Evolutionary conservation across 257 asterid species (phyloP), one percentile per base, ranked within the genome.

Genomic region (Solanum sitiens): DNA sequence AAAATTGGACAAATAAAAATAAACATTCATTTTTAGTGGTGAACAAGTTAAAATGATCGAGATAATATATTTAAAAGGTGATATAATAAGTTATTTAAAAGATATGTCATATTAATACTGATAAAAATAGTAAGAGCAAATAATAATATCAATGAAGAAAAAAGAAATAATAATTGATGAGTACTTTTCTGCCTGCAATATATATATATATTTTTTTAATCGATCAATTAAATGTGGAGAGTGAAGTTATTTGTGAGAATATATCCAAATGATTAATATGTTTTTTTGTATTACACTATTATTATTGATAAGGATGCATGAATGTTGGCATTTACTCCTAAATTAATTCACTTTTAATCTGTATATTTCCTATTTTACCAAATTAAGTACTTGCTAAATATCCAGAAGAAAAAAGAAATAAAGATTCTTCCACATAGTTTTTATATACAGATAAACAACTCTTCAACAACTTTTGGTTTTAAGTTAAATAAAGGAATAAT

Each of bases 361-460:
- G 40, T 79, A 45, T 44, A 27, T 25, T 27, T 79, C 40, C 42
- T 79, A 79, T 79, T 27, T 45, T 79, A 25, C n/a, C 18, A 30
- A 79, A 47, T 79, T 33, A 30, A 79, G 27, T 27, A 18, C 21
- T 79, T 27, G 6, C 25, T 83, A 86, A 83, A 87, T 79, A 35
- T 84, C 50, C 83, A 35, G 70, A 32, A 86, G 87, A 71, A 71
- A 32, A 77, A 88, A n/a, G 4, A 45, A 50, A 16, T 6, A 53
- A 15, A 16, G 75, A 85, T 87, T 32, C 89, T 86, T 71, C 82
- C 89, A 89, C 76, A 82, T 85, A 80, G 50, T 85, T 74, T 47
- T 5, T 37, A 35, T 45, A 11, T 83, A 89, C 59, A 82, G 18
- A 23, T 87, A 87, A 88, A 33, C 85, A 50, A n/a, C 85, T 44